Percentiles rank a stretch among this genome's conserved stretches.
Evolutionary conservation across 371 early-diverging fungal species (phyloP).

Genomic region (Rhizopus stolonifer): DNA sequence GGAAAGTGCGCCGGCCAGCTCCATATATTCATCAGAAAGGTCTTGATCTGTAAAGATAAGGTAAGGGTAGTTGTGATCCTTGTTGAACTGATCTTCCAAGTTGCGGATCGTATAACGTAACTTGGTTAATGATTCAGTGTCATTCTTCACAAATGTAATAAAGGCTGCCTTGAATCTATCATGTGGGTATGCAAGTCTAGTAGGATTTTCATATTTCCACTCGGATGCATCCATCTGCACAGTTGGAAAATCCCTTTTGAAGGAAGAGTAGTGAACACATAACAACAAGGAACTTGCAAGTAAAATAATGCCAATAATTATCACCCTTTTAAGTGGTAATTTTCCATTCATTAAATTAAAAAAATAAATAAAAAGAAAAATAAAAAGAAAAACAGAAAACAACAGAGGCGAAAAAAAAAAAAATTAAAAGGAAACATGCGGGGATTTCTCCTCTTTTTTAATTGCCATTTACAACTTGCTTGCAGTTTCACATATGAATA

Average conservation of each 20-base stretch:
- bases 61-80: slow-evolving; percentile 37
- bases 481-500: neutral
- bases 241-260: neutral
- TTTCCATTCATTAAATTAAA: neutral
- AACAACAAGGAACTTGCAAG: neutral
- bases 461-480: too few species aligned
- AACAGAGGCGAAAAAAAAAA: neutral
- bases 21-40: slow-evolving; percentile 35
- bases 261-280: neutral
- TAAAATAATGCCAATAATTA: neutral
- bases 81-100: slow-evolving; percentile 39
- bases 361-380: neutral
- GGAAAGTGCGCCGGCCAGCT: slow-evolving; percentile 26
- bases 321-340: neutral
- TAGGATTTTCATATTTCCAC: slow-evolving; percentile 26
- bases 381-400: neutral
- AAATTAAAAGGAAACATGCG: too few species aligned
- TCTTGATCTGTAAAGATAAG: slow-evolving; percentile 41
- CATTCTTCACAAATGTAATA: slow-evolving; percentile 40
- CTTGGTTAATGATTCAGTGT: slow-evolving; percentile 28
- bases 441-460: too few species aligned
- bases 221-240: neutral
- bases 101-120: slow-evolving; percentile 39
- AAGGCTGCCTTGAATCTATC: slow-evolving; percentile 39
- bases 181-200: slow-evolving; percentile 28